These are phyloP conservation scores for Corynascus novoguineensis DNA, from an alignment of 495 filamentous ascomycete species.

Conservation along the genomic window DNA sequence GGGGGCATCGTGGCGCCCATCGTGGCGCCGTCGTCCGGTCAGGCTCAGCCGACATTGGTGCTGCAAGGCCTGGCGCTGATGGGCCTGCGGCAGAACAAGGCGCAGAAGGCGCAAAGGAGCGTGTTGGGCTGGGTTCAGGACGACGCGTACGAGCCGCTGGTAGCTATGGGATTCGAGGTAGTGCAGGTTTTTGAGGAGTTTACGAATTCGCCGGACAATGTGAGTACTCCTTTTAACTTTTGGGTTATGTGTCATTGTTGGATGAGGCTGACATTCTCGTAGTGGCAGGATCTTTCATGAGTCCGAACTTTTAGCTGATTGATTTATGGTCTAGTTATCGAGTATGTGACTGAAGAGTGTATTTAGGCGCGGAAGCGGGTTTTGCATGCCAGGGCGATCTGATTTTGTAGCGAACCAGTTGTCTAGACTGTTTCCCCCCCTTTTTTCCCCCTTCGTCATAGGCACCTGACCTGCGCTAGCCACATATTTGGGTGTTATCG, in stretches of 20 bases:
- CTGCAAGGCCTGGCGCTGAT: conserved; percentile 77
- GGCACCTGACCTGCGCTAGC: too few species aligned
- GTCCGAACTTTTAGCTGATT: background rate
- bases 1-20: conserved; percentile 80
- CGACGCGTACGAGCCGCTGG: conserved; percentile 62
- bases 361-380: background rate
- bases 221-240: conserved; percentile 24
- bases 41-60: conserved; percentile 58
- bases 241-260: too few species aligned
- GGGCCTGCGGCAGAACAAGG: conserved; percentile 76
- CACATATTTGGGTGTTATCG: too few species aligned
- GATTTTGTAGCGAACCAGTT: too few species aligned
- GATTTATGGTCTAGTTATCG: background rate
- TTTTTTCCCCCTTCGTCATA: too few species aligned
- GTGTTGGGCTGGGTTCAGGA: conserved; percentile 74
- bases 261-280: background rate
- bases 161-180: conserved; percentile 70
- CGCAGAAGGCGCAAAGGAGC: conserved; percentile 62
- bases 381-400: too few species aligned
- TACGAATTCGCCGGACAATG: conserved; percentile 64
- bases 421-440: too few species aligned
- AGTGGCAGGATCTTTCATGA: conserved; percentile 40
- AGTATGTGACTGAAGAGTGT: background rate
- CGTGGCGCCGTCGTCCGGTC: conserved; percentile 51
- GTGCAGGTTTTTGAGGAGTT: conserved; percentile 76